Evolutionary conservation across 805 yeast species (phyloP), one percentile per base, ranked within the genome.

Genomic region (Zygotorulaspora danielsina): DNA sequence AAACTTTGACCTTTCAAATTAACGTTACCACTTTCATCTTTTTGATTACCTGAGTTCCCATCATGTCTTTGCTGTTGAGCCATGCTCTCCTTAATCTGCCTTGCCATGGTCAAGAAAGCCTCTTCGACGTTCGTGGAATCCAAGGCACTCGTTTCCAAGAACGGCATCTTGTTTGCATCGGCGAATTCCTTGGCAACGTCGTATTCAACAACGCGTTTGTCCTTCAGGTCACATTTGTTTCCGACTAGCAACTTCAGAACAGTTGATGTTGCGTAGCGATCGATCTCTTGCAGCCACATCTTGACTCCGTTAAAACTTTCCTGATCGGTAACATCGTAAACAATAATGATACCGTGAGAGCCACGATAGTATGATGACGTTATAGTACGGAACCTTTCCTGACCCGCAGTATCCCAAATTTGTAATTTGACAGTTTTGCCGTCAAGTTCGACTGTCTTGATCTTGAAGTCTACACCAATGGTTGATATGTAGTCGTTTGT

Each of bases 331-430:
- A 93, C 97, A 63, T 90, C 98, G 65, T 93, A 90, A 38, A 90
- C 98, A 55, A 90, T 90, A 57, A 90, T 93, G 65, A 90, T 93
- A 46, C 98, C 98, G 63, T 90, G 97, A 9, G 97, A 96, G 41
- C 98, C 98, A 65, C 98, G 83, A 73, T 90, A 90, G 71, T 90
- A 90, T 11, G 96, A 86, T 10, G 96, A 85, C 9, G 97, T 93
- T 69, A 90, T 90, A 36, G 98, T 93, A 69, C 97, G 81, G 72
- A 93, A 93, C 56, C 98, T 75, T 67, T 93, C 98, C 71, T 93
- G 98, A 33, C 98, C 98, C 9, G 97, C 98, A 41, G 98, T 93
- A 64, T 93, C 98, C 98, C 98, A 93, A 61, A 93, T 90, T 71
- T 93, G 98, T 61, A 93, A 76, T 70, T 93, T 93, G 63, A 93